These are phyloP conservation scores for Lasiodiplodia hormozganensis DNA, from an alignment of 2,329 filamentous ascomycete genomes.

Conservation along the genomic window DNA sequence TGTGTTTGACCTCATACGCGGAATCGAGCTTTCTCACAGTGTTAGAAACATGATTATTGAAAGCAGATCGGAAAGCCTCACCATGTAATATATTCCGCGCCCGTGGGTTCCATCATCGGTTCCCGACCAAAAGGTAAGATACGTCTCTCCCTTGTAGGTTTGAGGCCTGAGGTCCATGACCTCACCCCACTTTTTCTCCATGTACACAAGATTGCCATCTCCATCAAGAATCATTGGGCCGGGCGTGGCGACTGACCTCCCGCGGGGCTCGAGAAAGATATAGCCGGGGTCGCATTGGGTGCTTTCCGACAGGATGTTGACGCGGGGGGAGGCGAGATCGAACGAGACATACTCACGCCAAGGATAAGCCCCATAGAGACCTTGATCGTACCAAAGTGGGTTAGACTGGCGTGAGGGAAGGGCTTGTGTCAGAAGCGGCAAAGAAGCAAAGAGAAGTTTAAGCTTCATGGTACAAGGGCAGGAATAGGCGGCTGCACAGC, in stretches of 20 bases:
- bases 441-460: background rate
- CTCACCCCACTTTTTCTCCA: slow-evolving; percentile 37
- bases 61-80: slow-evolving; percentile 19
- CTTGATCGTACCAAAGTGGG: slow-evolving; percentile 29
- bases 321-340: slow-evolving; percentile 28
- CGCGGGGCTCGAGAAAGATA: slow-evolving; percentile 31
- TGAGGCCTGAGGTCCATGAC: slow-evolving; percentile 41
- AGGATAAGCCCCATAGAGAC: slow-evolving; percentile 28
- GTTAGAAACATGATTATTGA: background rate
- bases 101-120: slow-evolving; percentile 42
- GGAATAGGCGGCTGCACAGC: background rate
- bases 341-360: slow-evolving; percentile 27
- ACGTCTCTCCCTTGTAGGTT: slow-evolving; percentile 42
- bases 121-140: slow-evolving; percentile 50
- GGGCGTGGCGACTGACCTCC: slow-evolving; percentile 28
- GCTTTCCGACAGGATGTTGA: slow-evolving; percentile 32
- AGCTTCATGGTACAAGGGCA: slow-evolving; percentile 23
- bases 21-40: slow-evolving; percentile 27
- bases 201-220: slow-evolving; percentile 44
- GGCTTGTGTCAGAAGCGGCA: slow-evolving; percentile 16
- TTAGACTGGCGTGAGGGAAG: slow-evolving; percentile 23
- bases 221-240: slow-evolving; percentile 46
- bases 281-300: slow-evolving; percentile 32
- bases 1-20: slow-evolving; percentile 31
- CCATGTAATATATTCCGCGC: slow-evolving; percentile 44